phyloP scores from a whole-genome alignment of 2,329 filamentous ascomycete genomes.

The Zymoseptoria tritici region DNA sequence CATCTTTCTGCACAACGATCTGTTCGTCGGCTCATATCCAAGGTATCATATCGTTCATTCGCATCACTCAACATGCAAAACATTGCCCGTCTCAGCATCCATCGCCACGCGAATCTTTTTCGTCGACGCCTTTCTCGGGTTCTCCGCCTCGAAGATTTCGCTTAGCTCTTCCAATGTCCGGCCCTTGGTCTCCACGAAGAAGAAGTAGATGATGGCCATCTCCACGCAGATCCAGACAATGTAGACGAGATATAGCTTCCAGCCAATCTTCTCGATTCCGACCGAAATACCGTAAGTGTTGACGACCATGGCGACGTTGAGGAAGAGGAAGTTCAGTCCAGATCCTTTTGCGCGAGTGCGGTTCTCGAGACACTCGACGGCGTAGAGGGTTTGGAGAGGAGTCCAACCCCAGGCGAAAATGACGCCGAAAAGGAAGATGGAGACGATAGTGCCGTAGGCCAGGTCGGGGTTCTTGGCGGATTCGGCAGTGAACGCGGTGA shows the following conservation, averaged over 20 bases:
- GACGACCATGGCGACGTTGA: conserved; percentile 40
- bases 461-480: conserved; percentile 16
- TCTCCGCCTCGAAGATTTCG: conserved; percentile 19
- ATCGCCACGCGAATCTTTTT: conserved; percentile 24
- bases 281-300: conserved; percentile 28
- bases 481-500: conserved; percentile 31
- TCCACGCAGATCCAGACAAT: conserved; percentile 28
- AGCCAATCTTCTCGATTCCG: conserved; percentile 21
- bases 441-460: conserved; percentile 34
- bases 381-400: conserved; percentile 34
- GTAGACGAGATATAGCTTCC: conserved; percentile 22
- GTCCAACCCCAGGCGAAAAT: conserved; percentile 36
- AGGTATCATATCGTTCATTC: background rate
- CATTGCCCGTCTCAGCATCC: conserved; percentile 18
- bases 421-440: conserved; percentile 36
- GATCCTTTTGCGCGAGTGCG: conserved; percentile 32
- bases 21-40: background rate
- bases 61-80: conserved; percentile 13
- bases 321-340: conserved; percentile 32
- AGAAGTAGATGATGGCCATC: conserved; percentile 25
- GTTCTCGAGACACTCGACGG: conserved; percentile 34
- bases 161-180: conserved; percentile 27
- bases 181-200: conserved; percentile 34
- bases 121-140: conserved; percentile 24
- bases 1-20: background rate